phyloP scores from a whole-genome alignment of 2,329 filamentous ascomycete species.

The Fusarium sambucinum region DNA sequence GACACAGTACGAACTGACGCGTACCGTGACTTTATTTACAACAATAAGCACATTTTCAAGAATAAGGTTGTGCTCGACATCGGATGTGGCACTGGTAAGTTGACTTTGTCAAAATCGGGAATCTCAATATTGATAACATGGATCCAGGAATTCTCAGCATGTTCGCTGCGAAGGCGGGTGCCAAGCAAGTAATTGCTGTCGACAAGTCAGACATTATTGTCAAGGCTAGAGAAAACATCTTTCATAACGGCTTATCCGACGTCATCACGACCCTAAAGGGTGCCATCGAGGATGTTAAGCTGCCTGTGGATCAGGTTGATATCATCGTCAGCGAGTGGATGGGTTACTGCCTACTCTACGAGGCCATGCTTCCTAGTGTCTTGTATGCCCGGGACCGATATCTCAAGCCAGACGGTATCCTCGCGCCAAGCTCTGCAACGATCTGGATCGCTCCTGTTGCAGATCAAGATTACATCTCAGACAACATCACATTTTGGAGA shows the following conservation, averaged over 20 bases:
- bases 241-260: constrained; percentile 79
- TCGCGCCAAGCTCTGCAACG: constrained; percentile 88
- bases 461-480: constrained; percentile 80
- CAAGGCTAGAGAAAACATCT: constrained; percentile 86
- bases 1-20: constrained; percentile 88
- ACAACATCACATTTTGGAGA: constrained; percentile 87
- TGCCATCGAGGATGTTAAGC: constrained; percentile 86
- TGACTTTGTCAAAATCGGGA: constrained; percentile 11
- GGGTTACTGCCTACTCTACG: constrained; percentile 93
- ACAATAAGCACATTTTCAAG: constrained; percentile 87
- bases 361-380: constrained; percentile 95
- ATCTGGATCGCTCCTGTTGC: constrained; percentile 85
- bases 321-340: constrained; percentile 99
- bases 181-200: constrained; percentile 86
- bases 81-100: constrained; percentile 78
- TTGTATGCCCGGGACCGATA: constrained; percentile 90
- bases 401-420: constrained; percentile 80
- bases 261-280: constrained; percentile 84
- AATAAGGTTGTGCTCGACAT: constrained; percentile 92
- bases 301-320: constrained; percentile 85
- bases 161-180: constrained; percentile 93
- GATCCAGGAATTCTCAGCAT: constrained; percentile 83
- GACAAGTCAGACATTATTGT: constrained; percentile 93
- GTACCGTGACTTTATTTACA: constrained; percentile 95
- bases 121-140: neutral